These are phyloP conservation scores for Furcasterigmium furcatum DNA, from an alignment of 2,329 filamentous ascomycete genomes.

Conservation along the genomic window DNA sequence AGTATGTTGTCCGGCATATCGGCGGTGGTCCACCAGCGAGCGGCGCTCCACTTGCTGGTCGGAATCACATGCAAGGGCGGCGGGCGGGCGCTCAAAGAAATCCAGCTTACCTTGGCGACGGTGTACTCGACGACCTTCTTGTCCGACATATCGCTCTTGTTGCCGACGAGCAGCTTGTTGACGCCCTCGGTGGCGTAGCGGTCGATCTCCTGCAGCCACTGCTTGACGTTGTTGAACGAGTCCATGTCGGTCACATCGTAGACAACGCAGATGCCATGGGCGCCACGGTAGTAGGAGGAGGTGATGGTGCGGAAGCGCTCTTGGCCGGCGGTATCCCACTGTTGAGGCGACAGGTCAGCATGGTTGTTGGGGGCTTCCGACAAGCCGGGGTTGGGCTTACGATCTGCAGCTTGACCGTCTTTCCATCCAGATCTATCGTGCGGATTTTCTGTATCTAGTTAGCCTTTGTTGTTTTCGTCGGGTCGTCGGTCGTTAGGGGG, in stretches of 20 bases:
- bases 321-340: conserved; percentile 99
- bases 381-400: conserved; percentile 53
- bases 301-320: conserved; percentile 99
- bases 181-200: conserved; percentile 98
- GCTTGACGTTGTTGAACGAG: conserved; percentile 99
- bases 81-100: conserved; percentile 1
- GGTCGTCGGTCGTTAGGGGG: neutral
- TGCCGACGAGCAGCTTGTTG: conserved; percentile 98
- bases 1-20: neutral
- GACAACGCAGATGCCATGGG: conserved; percentile 98
- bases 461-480: conserved; percentile 1
- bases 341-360: conserved; percentile 26
- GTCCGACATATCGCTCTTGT: conserved; percentile 99
- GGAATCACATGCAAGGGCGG: neutral
- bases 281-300: conserved; percentile 98
- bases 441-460: conserved; percentile 80
- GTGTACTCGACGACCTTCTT: conserved; percentile 99
- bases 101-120: conserved; percentile 83
- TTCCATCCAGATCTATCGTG: conserved; percentile 98
- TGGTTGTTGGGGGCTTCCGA: neutral
- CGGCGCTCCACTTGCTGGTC: neutral
- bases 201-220: conserved; percentile 99
- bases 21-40: no score
- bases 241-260: conserved; percentile 99
- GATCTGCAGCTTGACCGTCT: conserved; percentile 99